Evolutionary conservation across 495 filamentous ascomycete genomes (phyloP), one percentile per base, ranked within the genome.

Genomic region (Pseudoneurospora amorphoporcata): DNA sequence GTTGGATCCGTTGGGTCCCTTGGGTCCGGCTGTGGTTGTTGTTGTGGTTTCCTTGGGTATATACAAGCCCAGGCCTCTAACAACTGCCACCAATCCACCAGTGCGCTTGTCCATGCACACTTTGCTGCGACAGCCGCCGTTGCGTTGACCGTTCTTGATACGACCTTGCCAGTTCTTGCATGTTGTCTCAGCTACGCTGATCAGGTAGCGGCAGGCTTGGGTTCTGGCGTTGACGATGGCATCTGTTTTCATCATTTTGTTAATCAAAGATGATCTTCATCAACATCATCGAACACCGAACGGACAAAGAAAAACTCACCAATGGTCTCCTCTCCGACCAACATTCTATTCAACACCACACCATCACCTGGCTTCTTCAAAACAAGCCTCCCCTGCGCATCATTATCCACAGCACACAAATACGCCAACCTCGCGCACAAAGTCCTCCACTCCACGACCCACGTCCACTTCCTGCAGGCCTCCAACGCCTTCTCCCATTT

Each of bases 361-460:
- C 14, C n/a, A 10, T 39, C 73, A 70, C 70, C 73, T 7, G 73
- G 73, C 68, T 45, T 70, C 8, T 39, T 37, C 71, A 75, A n/a
- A 37, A 43, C 37, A 10, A 7, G 32, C 71, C 65, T 41, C 8
- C 73, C 69, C 4, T 7, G 12, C 29, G 40, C 23, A 29, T 72
- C 70, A 29, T 35, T 71, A 19, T 35, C 40, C 39, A 72, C 73
- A 0, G 6, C 4, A 29, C 73, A 74, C 42, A 74, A 9, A 68
- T 74, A 74, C 73, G 73, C 70, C 70, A 72, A 37, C 43, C 73
- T 16, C 4, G n/a, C 16, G 41, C 38, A 17, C 38, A 37, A 74
- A 19, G 9, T 40, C 37, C 73, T 32, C 14, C 16, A 61, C 73
- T 72, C 65, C 10, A 53, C 61, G 0, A 12, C 39, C 73, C 73